Evolutionary conservation across 768 basidiomycete genomes (phyloP), one percentile per base, ranked within the genome.

Genomic region (Agrocybe praecox): DNA sequence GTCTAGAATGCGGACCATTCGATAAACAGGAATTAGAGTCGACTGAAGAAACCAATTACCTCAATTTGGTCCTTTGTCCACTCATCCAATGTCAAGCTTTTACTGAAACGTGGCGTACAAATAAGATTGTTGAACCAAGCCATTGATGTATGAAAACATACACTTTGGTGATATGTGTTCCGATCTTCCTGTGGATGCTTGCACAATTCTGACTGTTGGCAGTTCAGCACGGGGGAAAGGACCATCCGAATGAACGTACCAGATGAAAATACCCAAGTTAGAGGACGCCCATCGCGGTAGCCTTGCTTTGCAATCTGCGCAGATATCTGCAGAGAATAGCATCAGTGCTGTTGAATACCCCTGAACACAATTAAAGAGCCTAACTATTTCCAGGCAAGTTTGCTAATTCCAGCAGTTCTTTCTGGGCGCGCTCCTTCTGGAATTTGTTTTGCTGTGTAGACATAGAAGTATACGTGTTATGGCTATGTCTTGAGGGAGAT

Each of bases 91-190:
- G 91, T 93, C 36, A 97, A 63, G 66, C 93, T 96, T 80, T 96
- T 97, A 58, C 94, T 96, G 3, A 32, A 49, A 4, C 8, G 22
- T 19, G 48, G 18, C 34, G 29, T 15, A 18, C 36, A 6, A 52
- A 23, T 22, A 18, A 8, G 36, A 23, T 24, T 22, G 11, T 52
- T 4, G 24, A n/a, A 17, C 4, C 12, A 6, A 6, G 24, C 6
- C 19, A 5, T 11, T 33, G 43, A 23, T 5, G 22, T 33, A n/a
- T 15, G 2, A 42, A 34, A 34, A 79, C 84, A 68, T 78, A 95
- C 93, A 98, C 92, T 85, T 97, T 95, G 0, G 90, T 86, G 62
- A 94, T 80, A 69, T 98, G 96, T 5, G 93, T 96, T 1, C 96
- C 96, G 56, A 98, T 88, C 77, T 96, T 96, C 52, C 96, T 83